Percentiles rank a stretch among this genome's conserved stretches.
phyloP scores from a whole-genome alignment of 192 early-diverging fungal species.

The Spinellus fusiger region DNA sequence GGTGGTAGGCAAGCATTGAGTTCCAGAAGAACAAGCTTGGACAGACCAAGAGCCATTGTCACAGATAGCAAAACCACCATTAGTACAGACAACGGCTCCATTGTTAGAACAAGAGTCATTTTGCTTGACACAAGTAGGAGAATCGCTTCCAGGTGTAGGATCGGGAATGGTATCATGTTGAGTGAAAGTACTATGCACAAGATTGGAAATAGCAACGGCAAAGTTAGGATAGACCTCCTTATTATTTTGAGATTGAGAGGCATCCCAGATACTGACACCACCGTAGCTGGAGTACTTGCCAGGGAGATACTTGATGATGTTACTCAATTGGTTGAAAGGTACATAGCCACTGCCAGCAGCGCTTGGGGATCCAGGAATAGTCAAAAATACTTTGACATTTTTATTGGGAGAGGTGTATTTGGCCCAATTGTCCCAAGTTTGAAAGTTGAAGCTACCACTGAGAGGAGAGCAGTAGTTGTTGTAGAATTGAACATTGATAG shows the following conservation, averaged over 20 bases:
- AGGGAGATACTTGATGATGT: conserved; percentile 42
- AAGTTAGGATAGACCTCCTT: conserved; percentile 24
- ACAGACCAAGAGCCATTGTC: conserved; percentile 39
- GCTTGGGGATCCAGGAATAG: conserved; percentile 57
- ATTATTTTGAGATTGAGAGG: conserved; percentile 56
- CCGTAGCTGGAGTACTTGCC: conserved; percentile 54
- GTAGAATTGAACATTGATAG: conserved; percentile 75
- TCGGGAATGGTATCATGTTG: too few relatives aligned
- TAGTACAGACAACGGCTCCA: conserved; percentile 36
- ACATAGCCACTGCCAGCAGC: conserved; percentile 60
- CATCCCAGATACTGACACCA: conserved; percentile 75
- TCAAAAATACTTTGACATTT: conserved; percentile 58
- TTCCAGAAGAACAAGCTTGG: conserved; percentile 35
- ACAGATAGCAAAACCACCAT: conserved; percentile 39
- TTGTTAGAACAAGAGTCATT: conserved; percentile 34
- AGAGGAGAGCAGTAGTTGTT: conserved; percentile 69
- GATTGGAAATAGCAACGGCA: conserved; percentile 13
- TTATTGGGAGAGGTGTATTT: conserved; percentile 53
- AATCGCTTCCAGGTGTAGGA: too few relatives aligned
- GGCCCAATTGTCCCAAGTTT: conserved; percentile 67
- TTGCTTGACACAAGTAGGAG: conserved; percentile 21
- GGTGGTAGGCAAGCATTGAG: conserved; percentile 37
- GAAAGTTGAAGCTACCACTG: conserved; percentile 61
- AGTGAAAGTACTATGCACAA: conserved; percentile 12
- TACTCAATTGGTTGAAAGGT: conserved; percentile 34